phyloP scores from a whole-genome alignment of 192 early-diverging fungal genomes.

The Backusella australiensis region DNA sequence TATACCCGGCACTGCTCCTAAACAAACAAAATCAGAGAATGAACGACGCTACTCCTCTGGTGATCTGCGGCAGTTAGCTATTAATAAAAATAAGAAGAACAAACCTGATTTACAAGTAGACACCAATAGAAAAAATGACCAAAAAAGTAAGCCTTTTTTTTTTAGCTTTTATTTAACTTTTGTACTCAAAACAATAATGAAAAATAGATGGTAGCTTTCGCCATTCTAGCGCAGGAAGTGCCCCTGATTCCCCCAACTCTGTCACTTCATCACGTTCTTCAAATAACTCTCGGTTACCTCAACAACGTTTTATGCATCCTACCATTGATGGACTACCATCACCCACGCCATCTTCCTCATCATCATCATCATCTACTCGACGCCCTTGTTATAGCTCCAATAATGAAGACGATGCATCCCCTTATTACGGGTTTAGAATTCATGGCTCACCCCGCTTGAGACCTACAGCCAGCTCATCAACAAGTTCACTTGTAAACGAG shows the following conservation, averaged over 20 bases:
- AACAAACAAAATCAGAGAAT: not conserved
- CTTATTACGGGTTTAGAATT: not conserved
- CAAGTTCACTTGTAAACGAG: conserved; percentile 21
- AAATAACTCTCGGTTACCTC: conserved; percentile 14
- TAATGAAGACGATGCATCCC: not conserved
- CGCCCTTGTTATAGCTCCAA: not conserved
- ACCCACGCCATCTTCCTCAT: conserved; percentile 17
- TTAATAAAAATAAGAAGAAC: conserved; percentile 4
- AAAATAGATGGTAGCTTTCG: not conserved
- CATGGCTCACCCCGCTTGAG: conserved; percentile 25
- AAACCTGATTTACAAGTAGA: conserved; percentile 8
- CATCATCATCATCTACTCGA: conserved; percentile 10
- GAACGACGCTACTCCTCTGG: conserved; percentile 29
- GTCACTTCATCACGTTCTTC: conserved; percentile 28
- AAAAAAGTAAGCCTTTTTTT: not conserved
- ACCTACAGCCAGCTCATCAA: conserved; percentile 16
- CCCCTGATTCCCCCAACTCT: conserved; percentile 28
- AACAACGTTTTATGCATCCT: conserved; percentile 10
- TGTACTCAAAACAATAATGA: not conserved
- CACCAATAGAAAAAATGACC: not conserved
- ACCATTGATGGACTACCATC: conserved; percentile 1
- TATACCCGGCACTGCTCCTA: not conserved
- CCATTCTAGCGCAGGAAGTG: not conserved
- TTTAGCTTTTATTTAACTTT: not conserved
- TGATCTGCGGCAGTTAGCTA: conserved; percentile 24